Percentiles rank a stretch among this genome's conserved stretches.
Evolutionary conservation across 2,329 filamentous ascomycete genomes (phyloP).

Genomic region (Calonectria naviculata): DNA sequence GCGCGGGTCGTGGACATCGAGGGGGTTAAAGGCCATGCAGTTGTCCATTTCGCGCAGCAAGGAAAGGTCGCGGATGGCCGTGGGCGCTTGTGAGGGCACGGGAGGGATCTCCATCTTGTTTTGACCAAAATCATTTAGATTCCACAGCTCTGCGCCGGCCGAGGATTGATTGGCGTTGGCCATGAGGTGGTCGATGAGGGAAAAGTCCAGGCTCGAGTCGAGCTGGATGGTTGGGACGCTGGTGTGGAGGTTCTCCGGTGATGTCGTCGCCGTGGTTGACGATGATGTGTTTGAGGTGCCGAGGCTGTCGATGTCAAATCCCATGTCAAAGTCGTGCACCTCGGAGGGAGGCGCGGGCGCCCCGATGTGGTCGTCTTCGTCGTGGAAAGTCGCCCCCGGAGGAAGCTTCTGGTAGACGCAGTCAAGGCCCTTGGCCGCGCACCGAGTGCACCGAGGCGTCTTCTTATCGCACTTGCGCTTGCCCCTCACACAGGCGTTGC

Average conservation of each 20-base stretch:
- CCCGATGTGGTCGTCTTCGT: conserved; percentile 37
- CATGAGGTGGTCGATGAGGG: conserved; percentile 49
- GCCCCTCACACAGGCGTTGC: conserved; percentile 59
- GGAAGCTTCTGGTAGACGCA: conserved; percentile 55
- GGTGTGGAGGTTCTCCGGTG: conserved; percentile 44
- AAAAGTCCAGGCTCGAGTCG: conserved; percentile 46
- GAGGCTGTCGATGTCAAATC: conserved; percentile 48
- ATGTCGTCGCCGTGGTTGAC: conserved; percentile 35
- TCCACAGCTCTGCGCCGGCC: conserved; percentile 40
- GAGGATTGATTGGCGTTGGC: conserved; percentile 30
- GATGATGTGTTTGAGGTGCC: conserved; percentile 36
- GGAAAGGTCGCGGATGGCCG: conserved; percentile 45
- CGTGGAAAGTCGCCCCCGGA: conserved; percentile 33
- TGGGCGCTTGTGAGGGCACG: conserved; percentile 35
- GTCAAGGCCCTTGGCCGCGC: conserved; percentile 52
- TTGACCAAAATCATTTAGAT: conserved; percentile 35
- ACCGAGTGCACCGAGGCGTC: conserved; percentile 55
- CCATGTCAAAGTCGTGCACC: conserved; percentile 50
- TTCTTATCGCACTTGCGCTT: conserved; percentile 61
- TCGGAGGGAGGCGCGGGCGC: conserved; percentile 22
- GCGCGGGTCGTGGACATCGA: conserved; percentile 49
- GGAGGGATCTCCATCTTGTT: conserved; percentile 47
- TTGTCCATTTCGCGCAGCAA: conserved; percentile 34
- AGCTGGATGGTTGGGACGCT: conserved; percentile 37
- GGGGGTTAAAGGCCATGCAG: conserved; percentile 42